These are phyloP conservation scores for Parmales sp. DNA, from an alignment of 108 stramenopile species.

Conservation along the genomic window DNA sequence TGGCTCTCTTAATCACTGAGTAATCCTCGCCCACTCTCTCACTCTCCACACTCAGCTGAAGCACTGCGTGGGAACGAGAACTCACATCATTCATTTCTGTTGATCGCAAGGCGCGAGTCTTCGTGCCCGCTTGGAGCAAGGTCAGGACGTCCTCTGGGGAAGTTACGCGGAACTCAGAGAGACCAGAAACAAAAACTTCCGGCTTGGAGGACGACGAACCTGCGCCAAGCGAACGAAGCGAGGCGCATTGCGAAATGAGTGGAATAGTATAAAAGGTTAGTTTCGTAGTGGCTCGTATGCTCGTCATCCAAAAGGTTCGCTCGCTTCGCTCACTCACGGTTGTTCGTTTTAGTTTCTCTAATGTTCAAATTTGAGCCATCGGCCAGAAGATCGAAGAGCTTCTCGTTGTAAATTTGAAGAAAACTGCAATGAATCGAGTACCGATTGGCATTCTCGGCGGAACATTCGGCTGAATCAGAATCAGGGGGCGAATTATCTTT, in stretches of 20 bases:
- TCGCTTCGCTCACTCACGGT: no score
- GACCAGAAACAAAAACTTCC: constrained; percentile 19
- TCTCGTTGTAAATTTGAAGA: constrained; percentile 53
- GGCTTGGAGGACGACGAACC: background rate
- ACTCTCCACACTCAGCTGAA: constrained; percentile 20
- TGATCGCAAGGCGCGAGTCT: constrained; percentile 27
- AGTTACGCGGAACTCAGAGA: constrained; percentile 20
- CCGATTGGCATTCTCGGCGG: background rate
- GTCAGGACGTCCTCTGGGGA: constrained; percentile 25
- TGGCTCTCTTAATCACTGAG: constrained; percentile 28
- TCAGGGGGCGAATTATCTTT: background rate
- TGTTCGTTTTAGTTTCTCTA: background rate
- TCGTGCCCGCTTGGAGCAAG: constrained; percentile 27
- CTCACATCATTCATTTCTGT: constrained; percentile 44
- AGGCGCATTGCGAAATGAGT: no score
- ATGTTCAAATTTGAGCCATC: constrained; percentile 15
- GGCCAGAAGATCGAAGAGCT: constrained; percentile 36
- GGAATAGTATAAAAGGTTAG: no score
- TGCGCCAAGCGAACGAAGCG: no score
- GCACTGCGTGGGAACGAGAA: constrained; percentile 47
- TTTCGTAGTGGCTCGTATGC: no score
- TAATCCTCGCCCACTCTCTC: constrained; percentile 23
- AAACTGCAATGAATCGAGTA: constrained; percentile 22
- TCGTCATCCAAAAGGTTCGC: no score
- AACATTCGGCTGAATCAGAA: no score